Percentiles rank a stretch among this genome's conserved stretches.
phyloP scores from a whole-genome alignment of 768 basidiomycete genomes.

The Lactarius quietus region DNA sequence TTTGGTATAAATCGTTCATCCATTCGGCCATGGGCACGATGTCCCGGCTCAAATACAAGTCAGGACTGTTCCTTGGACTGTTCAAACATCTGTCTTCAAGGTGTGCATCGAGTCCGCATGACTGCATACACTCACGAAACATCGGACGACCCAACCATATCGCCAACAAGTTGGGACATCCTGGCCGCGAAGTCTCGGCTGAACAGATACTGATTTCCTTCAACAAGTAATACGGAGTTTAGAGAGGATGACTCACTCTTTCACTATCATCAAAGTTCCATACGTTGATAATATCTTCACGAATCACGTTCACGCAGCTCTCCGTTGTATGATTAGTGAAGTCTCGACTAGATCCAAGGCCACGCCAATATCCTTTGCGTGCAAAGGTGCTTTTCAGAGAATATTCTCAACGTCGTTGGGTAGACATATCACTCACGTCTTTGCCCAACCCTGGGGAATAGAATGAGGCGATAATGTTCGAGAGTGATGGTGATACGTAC shows the following conservation, averaged over 20 bases:
- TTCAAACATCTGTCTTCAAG: neutral
- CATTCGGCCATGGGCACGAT: neutral
- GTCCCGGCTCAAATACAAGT: neutral
- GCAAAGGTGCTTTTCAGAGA: neutral
- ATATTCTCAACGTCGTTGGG: neutral
- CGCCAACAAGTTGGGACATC: slow-evolving; percentile 1
- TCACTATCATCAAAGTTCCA: slow-evolving; percentile 2
- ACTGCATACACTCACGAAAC: neutral
- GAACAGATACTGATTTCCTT: slow-evolving; percentile 11
- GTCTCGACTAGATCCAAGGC: slow-evolving; percentile 4
- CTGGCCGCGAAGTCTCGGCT: neutral
- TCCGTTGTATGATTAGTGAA: neutral
- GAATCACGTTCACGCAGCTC: neutral
- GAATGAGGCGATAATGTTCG: neutral
- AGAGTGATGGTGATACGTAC: neutral
- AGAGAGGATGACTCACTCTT: neutral
- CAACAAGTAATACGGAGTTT: neutral
- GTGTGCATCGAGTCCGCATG: neutral
- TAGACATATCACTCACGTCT: slow-evolving; percentile 3
- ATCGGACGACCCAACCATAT: neutral
- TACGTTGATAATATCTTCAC: slow-evolving; percentile 1
- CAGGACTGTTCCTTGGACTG: neutral
- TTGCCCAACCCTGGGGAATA: slow-evolving; percentile 1
- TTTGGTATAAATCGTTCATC: neutral
- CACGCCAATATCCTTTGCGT: slow-evolving; percentile 14